Evolutionary conservation across 768 basidiomycete genomes (phyloP), one percentile per base, ranked within the genome.

Genomic region (Boletellus ananas): DNA sequence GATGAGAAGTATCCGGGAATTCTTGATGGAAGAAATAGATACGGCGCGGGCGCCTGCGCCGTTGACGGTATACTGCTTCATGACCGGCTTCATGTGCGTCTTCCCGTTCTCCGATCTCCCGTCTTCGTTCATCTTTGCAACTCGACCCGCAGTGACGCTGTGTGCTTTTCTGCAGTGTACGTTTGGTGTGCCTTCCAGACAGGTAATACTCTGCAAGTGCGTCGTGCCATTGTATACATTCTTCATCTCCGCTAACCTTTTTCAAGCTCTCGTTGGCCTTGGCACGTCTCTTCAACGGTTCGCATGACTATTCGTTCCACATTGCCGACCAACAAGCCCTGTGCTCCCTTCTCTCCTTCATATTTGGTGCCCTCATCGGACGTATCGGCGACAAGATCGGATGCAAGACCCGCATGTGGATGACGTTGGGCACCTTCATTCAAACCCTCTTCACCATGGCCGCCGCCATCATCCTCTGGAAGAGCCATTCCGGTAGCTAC

Each of bases 111-210:
- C 43, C 34, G 23, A n/a, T 17, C 37, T 37, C 27, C 5, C 40
- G 25, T 27, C 4, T 27, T 4, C 25, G 8, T 27, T 27, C 25
- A 27, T 27, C 8, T 8, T 27, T 4, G 25, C 25, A 27, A n/a
- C n/a, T n/a, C n/a, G n/a, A n/a, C 4, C 14, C 2, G 21, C 54
- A 90, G 87, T 13, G 84, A 87, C 59, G 79, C 79, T 2, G 73
- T 90, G 25, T 82, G 80, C 3, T 91, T 91, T 71, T 81, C 86
- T 38, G 85, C 90, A 2, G 72, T 89, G 41, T 91, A 83, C 65
- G 80, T 91, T 12, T 92, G 90, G 87, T 87, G 84, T 65, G 88
- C 84, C 13, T 91, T 90, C 67, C 89, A 91, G 67, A 90, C 88
- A 0, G 88, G 86, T 45, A 88, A 88, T 62, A 80, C 81, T 56